Conservation (phyloP, 305 asterid genomes). For the Solanum hybrid region DNA sequence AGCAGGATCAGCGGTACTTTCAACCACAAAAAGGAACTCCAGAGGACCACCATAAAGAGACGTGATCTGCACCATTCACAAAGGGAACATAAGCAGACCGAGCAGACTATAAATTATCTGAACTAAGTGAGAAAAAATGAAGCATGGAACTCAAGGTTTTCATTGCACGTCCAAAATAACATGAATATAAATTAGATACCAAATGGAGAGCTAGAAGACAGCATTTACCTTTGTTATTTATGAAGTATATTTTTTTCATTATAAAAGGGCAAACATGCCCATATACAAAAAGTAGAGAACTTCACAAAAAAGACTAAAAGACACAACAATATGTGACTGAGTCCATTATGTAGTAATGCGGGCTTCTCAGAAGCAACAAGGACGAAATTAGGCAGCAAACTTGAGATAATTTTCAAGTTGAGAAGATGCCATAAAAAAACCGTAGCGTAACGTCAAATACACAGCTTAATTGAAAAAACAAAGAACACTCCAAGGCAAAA, state of each 20-base stretch:
- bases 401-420: background rate
- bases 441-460: background rate
- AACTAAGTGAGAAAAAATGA: background rate
- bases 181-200: background rate
- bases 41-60: conserved; percentile 90
- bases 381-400: background rate
- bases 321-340: background rate
- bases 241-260: background rate
- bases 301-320: background rate
- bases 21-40: conserved; percentile 90
- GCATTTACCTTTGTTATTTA: background rate
- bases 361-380: background rate
- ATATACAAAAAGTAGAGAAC: background rate
- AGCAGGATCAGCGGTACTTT: conserved; percentile 88
- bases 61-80: conserved; percentile 62
- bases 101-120: background rate
- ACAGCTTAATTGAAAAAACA: background rate
- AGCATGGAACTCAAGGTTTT: background rate
- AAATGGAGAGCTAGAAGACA: background rate
- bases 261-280: background rate
- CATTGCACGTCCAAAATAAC: background rate
- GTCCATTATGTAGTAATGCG: background rate
- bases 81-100: conserved; percentile 9
- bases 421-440: background rate
- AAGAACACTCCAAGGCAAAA: background rate